Conservation (phyloP, 2,329 filamentous ascomycete species). For the Nigrograna mackinnonii region DNA sequence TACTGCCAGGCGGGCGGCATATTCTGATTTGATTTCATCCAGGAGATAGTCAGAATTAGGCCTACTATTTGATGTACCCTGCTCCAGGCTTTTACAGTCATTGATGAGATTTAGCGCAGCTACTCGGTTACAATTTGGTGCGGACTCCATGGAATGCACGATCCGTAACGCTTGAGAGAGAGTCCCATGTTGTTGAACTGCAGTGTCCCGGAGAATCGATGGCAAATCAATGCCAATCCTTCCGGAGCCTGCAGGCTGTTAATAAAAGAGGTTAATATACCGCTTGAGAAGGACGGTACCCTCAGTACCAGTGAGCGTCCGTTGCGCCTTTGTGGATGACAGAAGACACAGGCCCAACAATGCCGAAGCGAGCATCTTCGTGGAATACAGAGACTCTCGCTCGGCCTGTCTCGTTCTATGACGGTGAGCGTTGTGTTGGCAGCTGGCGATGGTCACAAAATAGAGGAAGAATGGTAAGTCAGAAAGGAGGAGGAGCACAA, state of each 20-base stretch:
- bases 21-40: conserved; percentile 56
- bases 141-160: conserved; percentile 47
- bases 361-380: no score
- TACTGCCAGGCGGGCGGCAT: conserved; percentile 64
- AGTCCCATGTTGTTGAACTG: conserved; percentile 28
- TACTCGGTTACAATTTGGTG: conserved; percentile 56
- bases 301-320: no score
- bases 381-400: no score
- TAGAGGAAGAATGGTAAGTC: no score
- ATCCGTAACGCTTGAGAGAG: conserved; percentile 48
- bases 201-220: conserved; percentile 15
- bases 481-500: no score
- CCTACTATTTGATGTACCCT: conserved; percentile 28
- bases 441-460: no score
- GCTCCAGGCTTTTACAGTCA: conserved; percentile 56
- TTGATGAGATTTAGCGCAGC: conserved; percentile 56
- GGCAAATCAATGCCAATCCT: conserved; percentile 9
- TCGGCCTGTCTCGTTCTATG: no score
- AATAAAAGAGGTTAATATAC: conserved; percentile 9
- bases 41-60: conserved; percentile 29
- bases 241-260: not conserved
- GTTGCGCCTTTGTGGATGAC: no score
- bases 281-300: no score
- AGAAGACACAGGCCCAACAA: no score
- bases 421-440: no score